Evolutionary conservation across 345 rosid species (phyloP).

Genomic region (Linum usitatissimum): DNA sequence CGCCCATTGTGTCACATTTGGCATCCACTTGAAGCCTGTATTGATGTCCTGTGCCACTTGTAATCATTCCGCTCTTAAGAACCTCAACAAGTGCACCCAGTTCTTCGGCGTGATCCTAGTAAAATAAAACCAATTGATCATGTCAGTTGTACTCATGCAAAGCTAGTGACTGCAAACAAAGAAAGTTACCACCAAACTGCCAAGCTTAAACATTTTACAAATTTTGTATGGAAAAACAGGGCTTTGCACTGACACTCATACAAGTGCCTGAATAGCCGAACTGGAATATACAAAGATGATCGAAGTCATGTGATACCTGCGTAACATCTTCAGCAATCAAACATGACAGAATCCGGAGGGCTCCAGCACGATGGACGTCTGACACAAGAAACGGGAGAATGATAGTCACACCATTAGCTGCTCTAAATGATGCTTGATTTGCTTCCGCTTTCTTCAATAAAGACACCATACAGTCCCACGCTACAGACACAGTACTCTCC

Average conservation of each 20-base stretch:
- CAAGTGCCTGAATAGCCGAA: neutral
- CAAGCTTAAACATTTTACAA: neutral
- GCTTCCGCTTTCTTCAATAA: constrained; percentile 91
- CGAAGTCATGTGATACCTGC: constrained; percentile 41
- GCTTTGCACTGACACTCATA: neutral
- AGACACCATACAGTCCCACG: constrained; percentile 94
- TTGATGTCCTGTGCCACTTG: constrained; percentile 76
- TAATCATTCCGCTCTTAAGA: constrained; percentile 96
- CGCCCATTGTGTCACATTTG: constrained; percentile 93
- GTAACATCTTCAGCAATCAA: constrained; percentile 79
- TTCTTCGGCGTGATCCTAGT: constrained; percentile 87
- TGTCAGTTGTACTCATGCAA: constrained; percentile 2
- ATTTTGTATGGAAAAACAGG: neutral
- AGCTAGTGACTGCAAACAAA: neutral
- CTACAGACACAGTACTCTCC: constrained; percentile 64
- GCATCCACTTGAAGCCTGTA: constrained; percentile 85
- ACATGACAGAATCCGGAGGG: constrained; percentile 82
- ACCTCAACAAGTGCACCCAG: constrained; percentile 80
- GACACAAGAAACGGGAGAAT: constrained; percentile 88
- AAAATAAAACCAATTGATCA: constrained; percentile 10
- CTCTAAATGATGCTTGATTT: constrained; percentile 76
- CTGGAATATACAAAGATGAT: constrained; percentile 3
- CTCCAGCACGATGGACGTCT: constrained; percentile 73
- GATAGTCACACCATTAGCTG: constrained; percentile 70
- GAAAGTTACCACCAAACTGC: neutral